Conservation (phyloP, 805 yeast species). For the Lachancea lanzarotensis region DNA sequence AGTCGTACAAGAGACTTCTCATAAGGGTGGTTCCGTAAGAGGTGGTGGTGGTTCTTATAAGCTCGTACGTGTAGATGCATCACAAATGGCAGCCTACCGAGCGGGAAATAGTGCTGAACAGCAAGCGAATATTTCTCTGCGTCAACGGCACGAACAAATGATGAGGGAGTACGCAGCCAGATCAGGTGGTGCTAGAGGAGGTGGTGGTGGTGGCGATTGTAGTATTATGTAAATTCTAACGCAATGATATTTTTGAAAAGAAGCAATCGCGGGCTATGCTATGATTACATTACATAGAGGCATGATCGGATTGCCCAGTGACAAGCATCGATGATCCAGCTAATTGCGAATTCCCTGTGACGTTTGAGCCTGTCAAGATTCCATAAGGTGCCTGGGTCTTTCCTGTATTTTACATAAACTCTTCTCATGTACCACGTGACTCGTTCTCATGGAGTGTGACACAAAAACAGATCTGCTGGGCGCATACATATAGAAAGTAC, state of each 20-base stretch:
- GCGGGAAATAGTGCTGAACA: not conserved
- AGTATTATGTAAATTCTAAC: not conserved
- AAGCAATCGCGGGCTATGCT: no score
- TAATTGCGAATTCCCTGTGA: no score
- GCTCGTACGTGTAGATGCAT: not conserved
- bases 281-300: no score
- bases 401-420: no score
- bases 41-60: not conserved
- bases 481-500: no score
- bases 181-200: not conserved
- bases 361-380: no score
- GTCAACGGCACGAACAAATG: not conserved
- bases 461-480: no score
- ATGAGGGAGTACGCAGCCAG: slow-evolving; percentile 1
- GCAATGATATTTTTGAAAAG: not conserved
- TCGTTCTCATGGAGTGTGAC: no score
- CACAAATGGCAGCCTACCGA: not conserved
- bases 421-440: no score
- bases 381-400: no score
- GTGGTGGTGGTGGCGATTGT: slow-evolving; percentile 1
- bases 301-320: no score
- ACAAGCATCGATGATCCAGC: no score
- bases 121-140: not conserved
- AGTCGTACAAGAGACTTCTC: not conserved
- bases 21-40: not conserved